Evolutionary conservation across 225 moss, liverwort and hornwort species (phyloP), one percentile per base, ranked within the genome.

Genomic region (Pseudisothecium myosuroides): DNA sequence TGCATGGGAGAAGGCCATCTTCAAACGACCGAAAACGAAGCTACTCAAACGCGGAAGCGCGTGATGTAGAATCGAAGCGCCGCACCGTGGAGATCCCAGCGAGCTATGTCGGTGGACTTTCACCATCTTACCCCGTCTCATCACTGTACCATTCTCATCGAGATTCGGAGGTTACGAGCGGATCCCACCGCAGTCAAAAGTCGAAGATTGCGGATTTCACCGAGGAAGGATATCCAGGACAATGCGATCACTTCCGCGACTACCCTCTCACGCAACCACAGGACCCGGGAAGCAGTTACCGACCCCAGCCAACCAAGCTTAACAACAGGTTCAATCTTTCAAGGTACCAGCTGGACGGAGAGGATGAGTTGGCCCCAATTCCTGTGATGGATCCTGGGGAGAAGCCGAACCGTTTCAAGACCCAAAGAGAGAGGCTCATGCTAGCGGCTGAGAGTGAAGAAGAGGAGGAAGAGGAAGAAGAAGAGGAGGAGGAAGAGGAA

Each of bases 241-340:
- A 91, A 14, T 79, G 11, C n/a, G 88, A 85, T 79, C 79, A 87
- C 29, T 81, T 69, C 37, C 80, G 36, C 31, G 83, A 65, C 27
- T 88, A 84, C 36, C 88, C 83, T 6, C 77, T 73, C 10, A 83
- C 62, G 37, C 90, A 82, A 67, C 69, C 83, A 28, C 63, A 63
- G 45, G 85, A 69, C 11, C 8, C 74, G 43, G 85, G 80, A 17
- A 45, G 37, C 32, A 65, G 77, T 64, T 87, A 24, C 11, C 81
- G 73, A 31, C 26, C 85, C 37, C 75, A 60, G 49, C 72, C 18
- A 27, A 50, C 71, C 3, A 90, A 92, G 82, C 83, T 28, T 8
- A 71, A 34, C 84, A 85, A 89, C 77, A 92, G 92, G 66, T 93
- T 93, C 55, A 92, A 89, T 54, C 89, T 93, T 17, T 89, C 92